Conservation (phyloP, 2,329 filamentous ascomycete species). For the Nothomitra cinnamomea region DNA sequence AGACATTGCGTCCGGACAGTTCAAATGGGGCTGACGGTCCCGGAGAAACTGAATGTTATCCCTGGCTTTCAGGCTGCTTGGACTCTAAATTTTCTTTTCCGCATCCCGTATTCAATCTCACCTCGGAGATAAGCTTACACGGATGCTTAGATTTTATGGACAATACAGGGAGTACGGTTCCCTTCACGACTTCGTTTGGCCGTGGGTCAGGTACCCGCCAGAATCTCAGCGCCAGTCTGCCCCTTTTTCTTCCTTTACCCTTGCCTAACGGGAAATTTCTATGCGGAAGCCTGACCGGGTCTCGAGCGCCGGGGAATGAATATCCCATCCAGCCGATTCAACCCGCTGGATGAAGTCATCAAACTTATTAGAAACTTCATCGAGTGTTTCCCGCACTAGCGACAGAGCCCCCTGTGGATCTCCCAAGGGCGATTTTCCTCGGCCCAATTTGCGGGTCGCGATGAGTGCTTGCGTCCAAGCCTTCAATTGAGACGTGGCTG, state of each 20-base stretch:
- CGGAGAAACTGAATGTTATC: too few species aligned
- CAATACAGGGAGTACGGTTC: too few species aligned
- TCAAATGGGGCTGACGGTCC: too few species aligned
- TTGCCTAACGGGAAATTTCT: not conserved
- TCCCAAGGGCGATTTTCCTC: constrained; percentile 12
- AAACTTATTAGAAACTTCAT: constrained; percentile 26
- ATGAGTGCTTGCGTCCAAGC: constrained; percentile 46
- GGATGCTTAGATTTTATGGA: too few species aligned
- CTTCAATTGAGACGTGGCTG: constrained; percentile 33
- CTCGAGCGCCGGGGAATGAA: constrained; percentile 46
- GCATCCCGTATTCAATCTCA: too few species aligned
- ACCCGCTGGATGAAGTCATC: constrained; percentile 26
- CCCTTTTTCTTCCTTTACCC: not conserved
- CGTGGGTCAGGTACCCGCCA: not conserved
- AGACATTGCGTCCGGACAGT: too few species aligned
- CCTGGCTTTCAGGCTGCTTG: too few species aligned
- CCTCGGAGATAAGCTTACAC: too few species aligned
- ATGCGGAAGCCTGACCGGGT: constrained; percentile 33
- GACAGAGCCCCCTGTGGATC: constrained; percentile 27
- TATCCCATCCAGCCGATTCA: constrained; percentile 43
- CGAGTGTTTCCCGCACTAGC: constrained; percentile 22
- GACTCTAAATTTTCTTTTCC: too few species aligned
- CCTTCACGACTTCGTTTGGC: too few species aligned
- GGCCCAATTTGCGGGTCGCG: constrained; percentile 21
- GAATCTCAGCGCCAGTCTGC: not conserved